Base-by-base conservation (phyloP, 148 eudicot genomes). In the Beta vulgaris region DNA sequence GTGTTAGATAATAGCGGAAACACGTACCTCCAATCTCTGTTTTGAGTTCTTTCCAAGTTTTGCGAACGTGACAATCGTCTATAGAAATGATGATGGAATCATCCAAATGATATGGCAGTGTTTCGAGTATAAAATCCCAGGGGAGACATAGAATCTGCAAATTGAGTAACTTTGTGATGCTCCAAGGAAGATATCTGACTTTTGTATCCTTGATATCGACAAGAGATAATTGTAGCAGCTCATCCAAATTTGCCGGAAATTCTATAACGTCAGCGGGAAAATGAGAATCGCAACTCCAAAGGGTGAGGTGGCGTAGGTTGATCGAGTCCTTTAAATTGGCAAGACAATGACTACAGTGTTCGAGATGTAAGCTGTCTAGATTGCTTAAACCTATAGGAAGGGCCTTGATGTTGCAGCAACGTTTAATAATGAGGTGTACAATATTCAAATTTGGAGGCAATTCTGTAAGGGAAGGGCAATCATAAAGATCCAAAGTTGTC, bases 41-140 rank as follows among this genome's bases (percentile, higher is more conserved):
- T 32, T 36, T 62, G 4, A 62, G 67, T 34, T 19, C 42, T 6
- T 62, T 62, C 67, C 67, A 62, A 25, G 67, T 62, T 62, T 32
- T 62, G 7, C 67, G 67, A 16, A 32, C 12, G 12, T 62, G 42
- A 15, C 1, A 34, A 0, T 18, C 3, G 0, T 7, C 42, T 34
- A 62, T 35, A 40, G 21, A 42, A 25, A 67, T 43, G 53, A 67
- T 6, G 3, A 67, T 13, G 21, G 71, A 67, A 13, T 67, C 35
- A 6, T 40, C 26, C 51, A 67, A 42, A 23, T 23, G 0, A 25
- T 13, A 0, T 62, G 69, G 69, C 69, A 66, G 13, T 40, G 28
- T 37, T 32, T 62, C 40, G 0, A 62, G 67, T 34, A 12, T 62
- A 25, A 62, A 62, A 62, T 21, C 3, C 13, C 3, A 0, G 11